Base-by-base conservation (phyloP, 2,329 filamentous ascomycete species). In the Phialophora chinensis region DNA sequence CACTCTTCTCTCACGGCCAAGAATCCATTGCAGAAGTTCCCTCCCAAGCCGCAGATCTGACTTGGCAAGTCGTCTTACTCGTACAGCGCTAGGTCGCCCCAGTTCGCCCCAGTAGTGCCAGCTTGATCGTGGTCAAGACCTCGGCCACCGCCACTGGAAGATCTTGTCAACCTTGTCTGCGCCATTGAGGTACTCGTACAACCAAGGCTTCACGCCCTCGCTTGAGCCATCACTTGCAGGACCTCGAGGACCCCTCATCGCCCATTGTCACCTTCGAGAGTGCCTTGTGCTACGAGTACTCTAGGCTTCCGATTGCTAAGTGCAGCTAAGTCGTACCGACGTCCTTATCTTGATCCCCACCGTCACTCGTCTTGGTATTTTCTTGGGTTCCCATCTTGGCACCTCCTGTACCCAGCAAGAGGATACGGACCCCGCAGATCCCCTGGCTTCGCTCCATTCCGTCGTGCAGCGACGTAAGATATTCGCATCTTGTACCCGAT, bases 341-440 rank as follows among this genome's bases (percentile, higher is more conserved):
- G 23, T 47, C 35, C n/a, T 56, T 55, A 38, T 50, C 42, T 52
- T 33, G n/a, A 8, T 38, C 23, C 38, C 17, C 38, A 29, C 20
- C 29, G 11, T 27, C 42, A 38, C 27, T 29, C 20, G 31, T 52
- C 57, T 60, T 60, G 63, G 63, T 55, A 65, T 49, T 56, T 61
- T 23, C 63, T 61, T 38, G 35, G 49, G 57, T 49, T 49, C 38
- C 63, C 27, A 56, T 23, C n/a, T 35, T 61, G 56, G 20, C 29
- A 25, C 17, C n/a, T 25, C 4, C 31, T 20, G n/a, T 23, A 35
- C 20, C n/a, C 27, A 60, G 31, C 47, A 27, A 42, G 25, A 20
- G 20, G 10, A 12, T 29, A 17, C 17, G 31, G 49, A 35, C 58
- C 58, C 44, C 44, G 47, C 58, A 60, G 29, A 38, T 49, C 42